phyloP scores from a whole-genome alignment of 1,139 yeast species.

The Protomyces pachydermus region DNA sequence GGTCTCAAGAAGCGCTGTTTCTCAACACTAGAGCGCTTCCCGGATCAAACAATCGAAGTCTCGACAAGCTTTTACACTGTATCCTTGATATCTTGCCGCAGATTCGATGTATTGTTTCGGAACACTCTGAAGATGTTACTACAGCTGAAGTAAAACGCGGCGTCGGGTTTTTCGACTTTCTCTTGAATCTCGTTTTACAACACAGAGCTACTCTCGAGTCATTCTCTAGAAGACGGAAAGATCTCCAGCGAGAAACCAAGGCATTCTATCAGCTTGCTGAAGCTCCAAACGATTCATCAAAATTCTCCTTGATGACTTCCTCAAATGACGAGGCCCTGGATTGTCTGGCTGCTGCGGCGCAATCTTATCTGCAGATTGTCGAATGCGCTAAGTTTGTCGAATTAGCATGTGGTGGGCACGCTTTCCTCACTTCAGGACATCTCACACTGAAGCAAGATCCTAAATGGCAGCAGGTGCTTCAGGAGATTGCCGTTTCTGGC shows the following conservation, averaged over 20 bases:
- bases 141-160: conserved; percentile 69
- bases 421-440: neutral
- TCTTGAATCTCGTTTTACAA: neutral
- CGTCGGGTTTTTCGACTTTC: conserved; percentile 62
- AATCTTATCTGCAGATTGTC: neutral
- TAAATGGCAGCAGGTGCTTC: neutral
- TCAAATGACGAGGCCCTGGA: neutral
- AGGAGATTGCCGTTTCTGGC: neutral
- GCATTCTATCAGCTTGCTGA: conserved; percentile 44
- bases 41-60: conserved; percentile 14
- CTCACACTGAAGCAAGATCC: neutral
- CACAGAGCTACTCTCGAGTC: neutral
- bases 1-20: conserved; percentile 59
- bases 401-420: neutral
- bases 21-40: conserved; percentile 38
- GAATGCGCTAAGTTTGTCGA: neutral
- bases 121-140: conserved; percentile 69
- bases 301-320: neutral
- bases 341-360: too few relatives aligned
- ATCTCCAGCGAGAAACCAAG: neutral
- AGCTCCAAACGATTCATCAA: neutral
- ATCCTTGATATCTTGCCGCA: conserved; percentile 76
- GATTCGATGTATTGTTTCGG: conserved; percentile 58
- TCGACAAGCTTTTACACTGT: conserved; percentile 61
- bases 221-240: neutral